Conservation (phyloP, 1,284 basidiomycete species). For the Naganishia sp. region DNA sequence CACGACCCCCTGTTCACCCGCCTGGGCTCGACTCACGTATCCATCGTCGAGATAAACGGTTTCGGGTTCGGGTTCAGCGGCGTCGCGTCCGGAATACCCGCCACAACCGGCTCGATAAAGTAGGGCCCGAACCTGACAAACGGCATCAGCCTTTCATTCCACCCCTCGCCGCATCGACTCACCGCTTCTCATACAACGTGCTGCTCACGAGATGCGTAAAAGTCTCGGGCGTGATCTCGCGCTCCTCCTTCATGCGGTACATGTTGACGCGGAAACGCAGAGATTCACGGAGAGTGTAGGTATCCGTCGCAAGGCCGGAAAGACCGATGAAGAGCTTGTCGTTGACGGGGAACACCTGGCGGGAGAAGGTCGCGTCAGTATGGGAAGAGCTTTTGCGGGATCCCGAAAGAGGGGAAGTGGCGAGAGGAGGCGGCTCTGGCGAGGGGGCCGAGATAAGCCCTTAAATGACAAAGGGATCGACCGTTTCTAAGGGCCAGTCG, state of each 20-base stretch:
- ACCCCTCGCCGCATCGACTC: conserved; percentile 33
- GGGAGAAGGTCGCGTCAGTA: background rate
- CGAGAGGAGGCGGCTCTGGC: background rate
- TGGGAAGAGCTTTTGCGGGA: background rate
- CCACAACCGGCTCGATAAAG: conserved; percentile 96
- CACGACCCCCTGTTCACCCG: no score
- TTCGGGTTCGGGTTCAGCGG: conserved; percentile 69
- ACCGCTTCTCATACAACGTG: conserved; percentile 92
- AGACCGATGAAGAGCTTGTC: conserved; percentile 91
- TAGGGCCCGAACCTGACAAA: conserved; percentile 78
- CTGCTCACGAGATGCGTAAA: conserved; percentile 95
- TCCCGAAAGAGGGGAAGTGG: background rate
- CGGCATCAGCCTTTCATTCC: background rate
- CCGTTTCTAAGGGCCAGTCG: no score
- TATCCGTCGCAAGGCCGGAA: conserved; percentile 90
- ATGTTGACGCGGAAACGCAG: conserved; percentile 96
- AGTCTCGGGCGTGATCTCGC: conserved; percentile 93
- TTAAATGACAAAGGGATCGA: no score
- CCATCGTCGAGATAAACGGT: conserved; percentile 95
- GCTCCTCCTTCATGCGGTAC: conserved; percentile 99
- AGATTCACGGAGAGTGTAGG: conserved; percentile 85
- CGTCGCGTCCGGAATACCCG: conserved; percentile 69
- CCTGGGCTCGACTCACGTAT: conserved; percentile 59
- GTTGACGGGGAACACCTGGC: conserved; percentile 90
- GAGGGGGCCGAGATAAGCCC: background rate